Percentiles rank a stretch among this genome's conserved stretches.
These are phyloP conservation scores for Elongisporangium anandrum DNA, from an alignment of 352 stramenopile genomes.

Conservation along the genomic window DNA sequence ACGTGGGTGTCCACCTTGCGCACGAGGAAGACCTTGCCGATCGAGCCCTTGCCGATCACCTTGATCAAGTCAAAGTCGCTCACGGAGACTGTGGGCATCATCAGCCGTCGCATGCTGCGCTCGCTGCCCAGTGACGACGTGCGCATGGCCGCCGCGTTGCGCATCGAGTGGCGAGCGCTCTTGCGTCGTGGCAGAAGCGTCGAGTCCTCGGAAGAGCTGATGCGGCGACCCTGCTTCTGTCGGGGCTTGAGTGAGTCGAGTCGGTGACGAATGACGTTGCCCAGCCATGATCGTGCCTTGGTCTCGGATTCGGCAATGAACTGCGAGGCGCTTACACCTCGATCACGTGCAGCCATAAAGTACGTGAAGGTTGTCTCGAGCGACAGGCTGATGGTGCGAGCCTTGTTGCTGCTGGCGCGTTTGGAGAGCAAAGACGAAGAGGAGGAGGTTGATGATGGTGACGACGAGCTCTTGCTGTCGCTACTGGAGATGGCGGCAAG, in stretches of 20 bases:
- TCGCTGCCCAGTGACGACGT: constrained; percentile 44
- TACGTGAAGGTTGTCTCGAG: constrained; percentile 74
- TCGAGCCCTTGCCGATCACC: constrained; percentile 78
- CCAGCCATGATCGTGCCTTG: constrained; percentile 55
- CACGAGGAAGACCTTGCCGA: constrained; percentile 89
- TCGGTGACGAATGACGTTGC: constrained; percentile 55
- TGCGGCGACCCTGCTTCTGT: constrained; percentile 42
- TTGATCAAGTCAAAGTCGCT: constrained; percentile 85
- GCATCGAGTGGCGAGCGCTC: constrained; percentile 36
- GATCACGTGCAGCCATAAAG: constrained; percentile 57
- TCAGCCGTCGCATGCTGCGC: constrained; percentile 21
- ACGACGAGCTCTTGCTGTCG: constrained; percentile 11
- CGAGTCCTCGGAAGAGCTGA: constrained; percentile 31
- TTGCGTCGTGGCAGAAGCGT: constrained; percentile 27
- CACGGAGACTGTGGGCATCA: constrained; percentile 49
- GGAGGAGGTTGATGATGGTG: constrained; percentile 10
- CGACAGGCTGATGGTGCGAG: constrained; percentile 65
- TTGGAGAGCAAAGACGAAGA: constrained; percentile 30
- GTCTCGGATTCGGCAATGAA: constrained; percentile 64
- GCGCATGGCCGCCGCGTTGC: constrained; percentile 44
- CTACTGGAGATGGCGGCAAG: constrained; percentile 20
- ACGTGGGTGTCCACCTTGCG: constrained; percentile 84
- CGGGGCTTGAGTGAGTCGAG: constrained; percentile 61
- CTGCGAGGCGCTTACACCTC: constrained; percentile 32
- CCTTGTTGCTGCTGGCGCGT: constrained; percentile 66